phyloP scores from a whole-genome alignment of 2,329 filamentous ascomycete species.

The Botrytis cinerea region DNA sequence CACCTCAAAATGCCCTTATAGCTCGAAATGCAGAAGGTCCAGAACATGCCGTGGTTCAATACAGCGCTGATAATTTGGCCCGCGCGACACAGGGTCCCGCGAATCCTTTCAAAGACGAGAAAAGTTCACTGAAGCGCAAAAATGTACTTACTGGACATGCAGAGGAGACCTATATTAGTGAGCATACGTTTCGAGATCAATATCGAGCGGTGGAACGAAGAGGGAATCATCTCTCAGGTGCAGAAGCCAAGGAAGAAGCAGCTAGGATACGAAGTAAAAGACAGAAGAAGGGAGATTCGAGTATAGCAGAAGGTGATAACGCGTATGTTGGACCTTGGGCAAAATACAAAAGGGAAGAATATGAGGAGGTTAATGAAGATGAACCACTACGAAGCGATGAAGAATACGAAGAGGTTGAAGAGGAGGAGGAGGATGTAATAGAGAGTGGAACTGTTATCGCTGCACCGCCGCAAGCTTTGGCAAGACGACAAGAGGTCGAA shows the following conservation, averaged over 20 bases:
- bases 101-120: conserved; percentile 72
- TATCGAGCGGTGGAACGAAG: conserved; percentile 80
- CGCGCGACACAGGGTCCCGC: conserved; percentile 66
- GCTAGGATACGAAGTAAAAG: conserved; percentile 69
- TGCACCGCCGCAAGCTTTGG: conserved; percentile 56
- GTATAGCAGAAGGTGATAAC: conserved; percentile 80
- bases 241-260: conserved; percentile 69
- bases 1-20: conserved; percentile 63
- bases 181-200: conserved; percentile 84
- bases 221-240: conserved; percentile 54
- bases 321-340: conserved; percentile 97
- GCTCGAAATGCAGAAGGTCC: conserved; percentile 56
- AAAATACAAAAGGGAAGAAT: conserved; percentile 71
- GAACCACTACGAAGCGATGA: conserved; percentile 75
- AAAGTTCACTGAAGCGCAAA: conserved; percentile 68
- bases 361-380: conserved; percentile 72
- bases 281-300: conserved; percentile 81
- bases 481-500: conserved; percentile 58
- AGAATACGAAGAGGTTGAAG: conserved; percentile 75
- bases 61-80: conserved; percentile 72
- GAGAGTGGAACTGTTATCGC: conserved; percentile 63
- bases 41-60: conserved; percentile 62
- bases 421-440: conserved; percentile 70
- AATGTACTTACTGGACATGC: conserved; percentile 84
- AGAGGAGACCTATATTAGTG: conserved; percentile 84